Base-by-base conservation (phyloP, 805 yeast genomes). In the Nakazawaea populi region DNA sequence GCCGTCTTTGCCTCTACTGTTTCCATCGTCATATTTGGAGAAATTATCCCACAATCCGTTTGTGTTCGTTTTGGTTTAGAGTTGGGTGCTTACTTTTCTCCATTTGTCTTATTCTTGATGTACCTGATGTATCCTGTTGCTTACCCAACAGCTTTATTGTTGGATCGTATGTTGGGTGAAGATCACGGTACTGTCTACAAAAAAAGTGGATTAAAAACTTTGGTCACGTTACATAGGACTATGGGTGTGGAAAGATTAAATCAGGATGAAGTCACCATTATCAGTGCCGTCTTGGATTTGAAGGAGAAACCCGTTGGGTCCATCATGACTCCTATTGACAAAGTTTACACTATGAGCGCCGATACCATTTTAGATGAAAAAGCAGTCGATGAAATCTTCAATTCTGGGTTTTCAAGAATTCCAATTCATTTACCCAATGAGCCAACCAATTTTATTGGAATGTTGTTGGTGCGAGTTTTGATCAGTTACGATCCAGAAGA, bases 401-500 rank as follows among this genome's bases (percentile, higher is more conserved):
- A 90, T 58, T 89, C 96, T 6, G 99, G 99, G 0, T 94, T 87
- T 69, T 88, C 96, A 27, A 79, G 99, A 64, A 91, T 92, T 57
- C 99, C 99, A 12, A 89, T 92, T 59, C 92, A 90, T 66, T 71
- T 87, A 42, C 97, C 98, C 1, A 80, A 81, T 58, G 96, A 92
- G 64, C 96, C 96, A 12, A 71, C 78, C 51, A 92, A 92, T 66
- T 92, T 89, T 67, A 87, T 91, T 53, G 99, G 99, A 12, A 92
- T 92, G 99, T 73, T 92, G 42, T 74, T 92, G 42, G 98, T 94
- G 24, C 77, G 97, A 55, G 94, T 91, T 32, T 77, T 92, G 62
- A 94, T 92, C 57, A 86, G 96, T 50, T 92, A 92, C 66, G 99
- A 92, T 63, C 98, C 99, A 3, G 98, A 92, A 66, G 99, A 92